Evolutionary conservation across 1,284 basidiomycete species (phyloP).

Genomic region (Puccinia novopanici): DNA sequence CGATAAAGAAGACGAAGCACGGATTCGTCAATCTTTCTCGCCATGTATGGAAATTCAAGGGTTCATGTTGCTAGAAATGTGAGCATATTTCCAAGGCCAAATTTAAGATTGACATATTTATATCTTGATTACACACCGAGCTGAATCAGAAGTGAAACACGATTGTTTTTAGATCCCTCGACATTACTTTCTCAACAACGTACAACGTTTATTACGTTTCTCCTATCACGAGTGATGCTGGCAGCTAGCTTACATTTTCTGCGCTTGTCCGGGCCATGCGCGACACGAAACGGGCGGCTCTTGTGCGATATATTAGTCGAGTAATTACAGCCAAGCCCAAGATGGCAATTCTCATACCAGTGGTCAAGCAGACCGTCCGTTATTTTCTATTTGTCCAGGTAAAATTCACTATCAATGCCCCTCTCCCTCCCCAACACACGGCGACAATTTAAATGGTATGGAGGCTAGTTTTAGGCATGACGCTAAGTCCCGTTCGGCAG

Average conservation of each 20-base stretch:
- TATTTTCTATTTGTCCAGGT: conserved; percentile 49
- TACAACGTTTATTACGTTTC: conserved; percentile 46
- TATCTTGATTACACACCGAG: background rate
- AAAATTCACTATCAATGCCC: background rate
- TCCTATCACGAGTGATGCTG: background rate
- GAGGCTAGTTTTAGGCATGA: background rate
- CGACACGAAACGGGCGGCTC: conserved; percentile 1
- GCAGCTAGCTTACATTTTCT: conserved; percentile 27
- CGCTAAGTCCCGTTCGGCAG: conserved; percentile 34
- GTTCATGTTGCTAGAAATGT: conserved; percentile 1
- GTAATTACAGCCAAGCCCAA: conserved; percentile 34
- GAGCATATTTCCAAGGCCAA: conserved; percentile 8
- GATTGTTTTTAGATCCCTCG: conserved; percentile 30
- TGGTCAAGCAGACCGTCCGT: conserved; percentile 1
- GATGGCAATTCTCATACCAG: conserved; percentile 37
- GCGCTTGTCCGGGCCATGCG: conserved; percentile 21
- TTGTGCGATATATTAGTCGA: conserved; percentile 32
- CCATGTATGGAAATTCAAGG: conserved; percentile 32
- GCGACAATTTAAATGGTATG: background rate
- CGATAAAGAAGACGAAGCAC: conserved; percentile 31
- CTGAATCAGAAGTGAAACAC: background rate
- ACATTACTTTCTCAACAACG: conserved; percentile 44
- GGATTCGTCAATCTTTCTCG: conserved; percentile 34
- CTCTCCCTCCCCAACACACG: background rate
- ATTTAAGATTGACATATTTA: background rate